phyloP scores from a whole-genome alignment of 768 basidiomycete genomes.

The Suillus weaverae region DNA sequence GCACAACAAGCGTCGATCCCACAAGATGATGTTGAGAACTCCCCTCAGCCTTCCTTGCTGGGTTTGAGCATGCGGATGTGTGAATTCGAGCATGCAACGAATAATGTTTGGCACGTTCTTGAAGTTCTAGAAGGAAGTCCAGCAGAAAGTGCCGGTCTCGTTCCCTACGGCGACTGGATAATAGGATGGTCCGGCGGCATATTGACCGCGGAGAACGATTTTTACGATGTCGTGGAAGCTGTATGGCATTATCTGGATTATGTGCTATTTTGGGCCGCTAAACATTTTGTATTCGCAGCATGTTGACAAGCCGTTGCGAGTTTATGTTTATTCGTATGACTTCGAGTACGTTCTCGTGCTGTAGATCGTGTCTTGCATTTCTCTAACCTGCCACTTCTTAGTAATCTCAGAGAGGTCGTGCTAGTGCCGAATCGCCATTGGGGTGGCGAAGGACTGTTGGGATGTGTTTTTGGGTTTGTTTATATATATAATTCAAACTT shows the following conservation, averaged over 20 bases:
- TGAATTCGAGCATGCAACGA: constrained; percentile 81
- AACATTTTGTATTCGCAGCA: constrained; percentile 52
- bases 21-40: constrained; percentile 40
- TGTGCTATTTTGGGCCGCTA: neutral
- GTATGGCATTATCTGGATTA: constrained; percentile 43
- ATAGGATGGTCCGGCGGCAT: constrained; percentile 95
- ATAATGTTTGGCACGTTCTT: constrained; percentile 97
- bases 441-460: constrained; percentile 95
- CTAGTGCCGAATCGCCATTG: constrained; percentile 95
- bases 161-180: constrained; percentile 81
- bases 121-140: constrained; percentile 96
- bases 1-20: constrained; percentile 37
- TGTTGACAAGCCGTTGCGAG: constrained; percentile 87
- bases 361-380: neutral
- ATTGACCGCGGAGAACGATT: constrained; percentile 88
- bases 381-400: constrained; percentile 32
- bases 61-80: constrained; percentile 94
- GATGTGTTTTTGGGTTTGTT: constrained; percentile 91
- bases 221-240: constrained; percentile 93
- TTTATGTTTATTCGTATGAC: constrained; percentile 96
- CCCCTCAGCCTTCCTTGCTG: constrained; percentile 80
- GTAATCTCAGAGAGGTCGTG: constrained; percentile 90
- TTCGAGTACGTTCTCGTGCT: constrained; percentile 70
- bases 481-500: neutral
- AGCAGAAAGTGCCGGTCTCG: constrained; percentile 93